Percentiles rank a stretch among this genome's conserved stretches.
phyloP scores from a whole-genome alignment of 345 rosid species.

The Ceriops zippeliana region DNA sequence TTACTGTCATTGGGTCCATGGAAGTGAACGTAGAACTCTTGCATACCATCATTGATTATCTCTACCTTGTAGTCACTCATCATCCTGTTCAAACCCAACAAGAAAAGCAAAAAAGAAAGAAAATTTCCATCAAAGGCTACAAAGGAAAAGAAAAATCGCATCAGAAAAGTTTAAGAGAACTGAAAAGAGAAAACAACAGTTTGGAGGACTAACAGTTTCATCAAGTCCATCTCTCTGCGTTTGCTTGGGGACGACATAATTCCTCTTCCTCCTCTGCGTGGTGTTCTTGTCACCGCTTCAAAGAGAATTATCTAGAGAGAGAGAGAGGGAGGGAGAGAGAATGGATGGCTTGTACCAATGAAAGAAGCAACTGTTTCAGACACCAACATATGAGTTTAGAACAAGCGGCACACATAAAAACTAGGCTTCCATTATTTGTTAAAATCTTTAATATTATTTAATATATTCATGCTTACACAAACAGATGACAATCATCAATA shows the following conservation, averaged over 20 bases:
- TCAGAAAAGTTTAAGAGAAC: background rate
- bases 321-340: background rate
- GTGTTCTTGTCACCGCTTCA: background rate
- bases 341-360: conserved; percentile 14
- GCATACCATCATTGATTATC: conserved; percentile 59
- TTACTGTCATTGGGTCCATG: conserved; percentile 72
- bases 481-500: no score
- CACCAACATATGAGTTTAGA: background rate
- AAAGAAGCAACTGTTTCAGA: conserved; percentile 6
- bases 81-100: conserved; percentile 44
- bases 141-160: background rate
- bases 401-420: background rate
- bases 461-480: no score
- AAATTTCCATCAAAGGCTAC: background rate
- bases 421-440: no score
- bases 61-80: conserved; percentile 78
- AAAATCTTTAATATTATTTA: no score
- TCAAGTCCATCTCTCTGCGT: conserved; percentile 75
- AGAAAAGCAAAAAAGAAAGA: background rate
- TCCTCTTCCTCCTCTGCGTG: background rate
- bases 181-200: background rate
- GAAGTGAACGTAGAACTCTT: conserved; percentile 55
- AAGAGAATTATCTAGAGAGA: background rate
- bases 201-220: conserved; percentile 49
- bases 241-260: conserved; percentile 74